Conservation (phyloP, 2,329 filamentous ascomycete species). For the Albifimbria verrucaria region DNA sequence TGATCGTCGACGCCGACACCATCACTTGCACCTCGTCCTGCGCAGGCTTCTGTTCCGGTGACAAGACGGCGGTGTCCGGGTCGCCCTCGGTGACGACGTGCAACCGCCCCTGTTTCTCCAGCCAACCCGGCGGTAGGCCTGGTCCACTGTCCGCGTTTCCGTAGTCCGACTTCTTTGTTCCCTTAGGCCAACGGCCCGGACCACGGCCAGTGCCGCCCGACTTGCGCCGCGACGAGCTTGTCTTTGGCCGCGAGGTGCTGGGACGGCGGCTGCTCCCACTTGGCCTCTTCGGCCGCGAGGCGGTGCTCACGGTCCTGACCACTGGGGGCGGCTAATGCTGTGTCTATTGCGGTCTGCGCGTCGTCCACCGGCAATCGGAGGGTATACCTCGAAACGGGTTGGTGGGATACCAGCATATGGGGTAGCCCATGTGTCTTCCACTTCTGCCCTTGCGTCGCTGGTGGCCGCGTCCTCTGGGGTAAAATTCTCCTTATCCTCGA, state of each 20-base stretch:
- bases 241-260: conserved; percentile 36
- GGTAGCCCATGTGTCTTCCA: conserved; percentile 37
- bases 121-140: conserved; percentile 58
- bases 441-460: conserved; percentile 23
- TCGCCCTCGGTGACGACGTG: conserved; percentile 13
- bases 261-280: conserved; percentile 24
- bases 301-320: conserved; percentile 23
- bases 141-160: conserved; percentile 64
- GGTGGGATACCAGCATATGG: conserved; percentile 60
- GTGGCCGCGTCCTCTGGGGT: conserved; percentile 20
- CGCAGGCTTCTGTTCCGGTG: conserved; percentile 19
- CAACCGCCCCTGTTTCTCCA: conserved; percentile 23
- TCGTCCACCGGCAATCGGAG: conserved; percentile 53
- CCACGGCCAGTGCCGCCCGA: conserved; percentile 61
- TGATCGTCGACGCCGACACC: conserved; percentile 17
- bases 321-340: conserved; percentile 38
- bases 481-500: conserved; percentile 30
- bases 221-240: conserved; percentile 47
- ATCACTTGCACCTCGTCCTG: conserved; percentile 31
- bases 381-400: conserved; percentile 75
- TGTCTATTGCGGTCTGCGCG: conserved; percentile 44
- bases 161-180: conserved; percentile 66
- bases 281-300: conserved; percentile 36
- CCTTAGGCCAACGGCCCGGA: conserved; percentile 64
- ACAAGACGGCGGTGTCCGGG: conserved; percentile 8